Evolutionary conservation across 2,329 filamentous ascomycete species (phyloP), one percentile per base, ranked within the genome.

Genomic region (Talaromyces atroroseus): DNA sequence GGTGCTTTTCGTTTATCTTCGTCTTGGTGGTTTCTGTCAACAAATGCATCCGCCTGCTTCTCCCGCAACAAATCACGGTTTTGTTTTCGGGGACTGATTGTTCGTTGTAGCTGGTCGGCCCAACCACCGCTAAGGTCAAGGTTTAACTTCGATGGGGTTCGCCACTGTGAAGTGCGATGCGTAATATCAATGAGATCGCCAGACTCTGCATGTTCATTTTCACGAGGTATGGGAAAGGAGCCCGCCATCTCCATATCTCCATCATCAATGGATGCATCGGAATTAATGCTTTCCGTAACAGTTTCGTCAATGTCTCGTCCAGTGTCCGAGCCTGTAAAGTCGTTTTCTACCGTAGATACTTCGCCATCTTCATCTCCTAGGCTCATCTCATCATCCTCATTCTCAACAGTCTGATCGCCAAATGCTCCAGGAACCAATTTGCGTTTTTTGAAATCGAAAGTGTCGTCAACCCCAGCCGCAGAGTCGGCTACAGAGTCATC

Each of bases 21-120:
- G 45, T 72, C 71, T 52, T 60, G 62, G 16, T 67, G 60, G 53
- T 74, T 72, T 58, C 72, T 74, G 61, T 78, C 76, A 60, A 79
- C 78, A 49, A 85, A 78, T 26, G 80, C 78, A 58, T 82, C 80
- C 42, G 77, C 78, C 64, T 86, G 87, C 74, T 75, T 87, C 77
- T 80, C 86, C 74, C 74, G 79, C 34, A 94, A 78, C 26, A 86
- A 87, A 58, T 82, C 80, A 60, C 92, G 89, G 75, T 96, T 89
- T 66, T 94, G 87, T 77, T 97, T 97, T 68, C 89, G 86, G 5
- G 94, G 92, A 66, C 90, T 96, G 64, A 97, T 90, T 5, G 94
- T 97, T 63, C 91, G 91, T 70, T 91, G 89, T 61, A 99, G 80
- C 76, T 96, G 92, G 64, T 94, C 88, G 63, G 91, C 88, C 94